Base-by-base conservation (phyloP, 202 grass and related monocot genomes). In the Musa balbisiana region DNA sequence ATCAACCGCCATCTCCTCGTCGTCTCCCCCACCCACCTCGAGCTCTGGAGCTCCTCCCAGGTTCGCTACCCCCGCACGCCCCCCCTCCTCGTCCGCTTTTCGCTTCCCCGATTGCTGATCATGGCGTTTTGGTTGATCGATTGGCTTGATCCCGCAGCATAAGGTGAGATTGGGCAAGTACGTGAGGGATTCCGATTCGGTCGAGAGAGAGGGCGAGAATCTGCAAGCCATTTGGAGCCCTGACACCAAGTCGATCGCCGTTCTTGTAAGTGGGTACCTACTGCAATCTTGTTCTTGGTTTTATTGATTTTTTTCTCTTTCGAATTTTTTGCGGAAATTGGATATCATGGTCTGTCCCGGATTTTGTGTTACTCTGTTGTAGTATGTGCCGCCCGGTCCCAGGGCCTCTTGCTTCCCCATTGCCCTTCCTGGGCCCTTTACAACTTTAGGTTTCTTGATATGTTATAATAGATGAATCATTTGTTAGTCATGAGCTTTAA, bases 171-270 rank as follows among this genome's bases (percentile, higher is more conserved):
- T 98, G 33, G 91, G 88, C 11, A 90, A 84, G 69, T 82, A 84
- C 82, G 81, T 79, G 52, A 86, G 95, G 73, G 88, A 87, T 56
- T 68, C 71, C 62, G 91, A 84, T 24, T 89, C 87, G 15, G 63
- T 94, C 33, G 77, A 82, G 13, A 74, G 80, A 11, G 85, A 98
- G 72, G 95, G 95, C 29, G 83, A 86, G 76, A 98, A 94, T 83
- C 76, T 87, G 51, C 88, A 91, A 51, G 88, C 95, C 22, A 82
- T 90, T n/a, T 98, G 95, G 91, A 98, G 95, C 78, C 83, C 95
- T 55, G 88, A 98, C 79, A 83, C 75, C 55, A 98, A 89, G 79
- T 92, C 91, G 52, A 64, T 98, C 75, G 95, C 87, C 62, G 78
- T 98, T 68, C 85, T 98, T 75, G 91, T 98, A 78, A 85, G 95